These are phyloP conservation scores for Pleomassaria siparia DNA, from an alignment of 2,329 filamentous ascomycete genomes.

Conservation along the genomic window DNA sequence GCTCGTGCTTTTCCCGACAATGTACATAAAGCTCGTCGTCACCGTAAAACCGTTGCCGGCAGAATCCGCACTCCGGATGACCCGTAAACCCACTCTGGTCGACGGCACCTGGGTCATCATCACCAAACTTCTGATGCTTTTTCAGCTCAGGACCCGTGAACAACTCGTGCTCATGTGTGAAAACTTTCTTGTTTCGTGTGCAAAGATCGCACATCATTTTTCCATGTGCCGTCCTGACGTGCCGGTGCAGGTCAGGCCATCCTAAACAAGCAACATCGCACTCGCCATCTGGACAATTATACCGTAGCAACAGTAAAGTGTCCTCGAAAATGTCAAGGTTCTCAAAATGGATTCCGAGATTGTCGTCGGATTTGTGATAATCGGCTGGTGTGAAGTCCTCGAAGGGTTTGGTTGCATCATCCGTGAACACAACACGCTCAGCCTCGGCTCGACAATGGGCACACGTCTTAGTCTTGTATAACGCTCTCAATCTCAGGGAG, in stretches of 20 bases:
- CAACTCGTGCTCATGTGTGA: slow-evolving; percentile 95
- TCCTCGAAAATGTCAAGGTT: slow-evolving; percentile 88
- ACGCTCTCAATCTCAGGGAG: slow-evolving; percentile 81
- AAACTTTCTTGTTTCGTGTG: slow-evolving; percentile 93
- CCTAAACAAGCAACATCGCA: slow-evolving; percentile 85
- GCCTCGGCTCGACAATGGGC: slow-evolving; percentile 88
- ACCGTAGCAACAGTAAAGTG: slow-evolving; percentile 81
- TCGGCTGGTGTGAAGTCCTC: slow-evolving; percentile 77
- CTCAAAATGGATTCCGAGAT: slow-evolving; percentile 89
- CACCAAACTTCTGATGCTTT: slow-evolving; percentile 85
- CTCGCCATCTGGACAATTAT: slow-evolving; percentile 86
- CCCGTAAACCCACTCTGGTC: slow-evolving; percentile 97
- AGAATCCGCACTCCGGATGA: slow-evolving; percentile 93
- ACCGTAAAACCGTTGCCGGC: slow-evolving; percentile 88
- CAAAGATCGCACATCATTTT: slow-evolving; percentile 92
- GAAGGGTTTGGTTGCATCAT: slow-evolving; percentile 77
- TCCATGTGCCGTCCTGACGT: slow-evolving; percentile 79
- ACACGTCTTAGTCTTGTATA: slow-evolving; percentile 96
- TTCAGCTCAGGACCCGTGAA: slow-evolving; percentile 80
- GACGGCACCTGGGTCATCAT: slow-evolving; percentile 83
- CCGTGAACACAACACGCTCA: slow-evolving; percentile 87
- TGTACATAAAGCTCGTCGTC: slow-evolving; percentile 94
- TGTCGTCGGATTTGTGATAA: slow-evolving; percentile 76
- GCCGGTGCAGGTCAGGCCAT: slow-evolving; percentile 75
- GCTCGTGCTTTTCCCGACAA: slow-evolving; percentile 90